Evolutionary conservation across 2,329 filamentous ascomycete species (phyloP).

Genomic region (Sarocladium oryzae): DNA sequence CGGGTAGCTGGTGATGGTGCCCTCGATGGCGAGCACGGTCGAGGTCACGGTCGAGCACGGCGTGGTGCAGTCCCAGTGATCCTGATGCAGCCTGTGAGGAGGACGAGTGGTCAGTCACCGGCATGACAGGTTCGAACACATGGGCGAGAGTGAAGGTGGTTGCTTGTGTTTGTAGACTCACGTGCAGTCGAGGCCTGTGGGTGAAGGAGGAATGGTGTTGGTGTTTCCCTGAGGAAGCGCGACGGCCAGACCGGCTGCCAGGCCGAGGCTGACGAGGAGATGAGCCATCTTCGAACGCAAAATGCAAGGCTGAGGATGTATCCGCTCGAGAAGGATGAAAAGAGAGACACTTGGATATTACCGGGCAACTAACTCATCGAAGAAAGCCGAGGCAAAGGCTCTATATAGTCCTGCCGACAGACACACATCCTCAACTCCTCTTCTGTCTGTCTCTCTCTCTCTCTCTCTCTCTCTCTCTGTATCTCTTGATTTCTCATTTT

Average conservation of each 20-base stretch:
- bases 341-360: no score
- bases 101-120: background rate
- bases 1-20: constrained; percentile 11
- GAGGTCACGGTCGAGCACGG: background rate
- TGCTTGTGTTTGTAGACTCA: background rate
- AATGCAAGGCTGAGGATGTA: background rate
- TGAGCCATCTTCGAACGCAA: background rate
- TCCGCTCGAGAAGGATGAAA: background rate
- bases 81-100: background rate
- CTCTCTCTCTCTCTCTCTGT: no score
- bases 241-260: background rate
- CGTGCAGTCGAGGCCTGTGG: constrained; percentile 2
- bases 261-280: background rate
- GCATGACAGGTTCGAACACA: background rate
- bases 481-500: no score
- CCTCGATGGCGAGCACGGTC: background rate
- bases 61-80: constrained; percentile 4
- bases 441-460: no score
- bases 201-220: background rate
- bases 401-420: no score
- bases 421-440: no score
- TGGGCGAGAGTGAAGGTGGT: background rate
- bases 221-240: constrained; percentile 1
- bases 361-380: no score
- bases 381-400: no score